These are phyloP conservation scores for Delitschia confertaspora DNA, from an alignment of 495 filamentous ascomycete species.

Conservation along the genomic window DNA sequence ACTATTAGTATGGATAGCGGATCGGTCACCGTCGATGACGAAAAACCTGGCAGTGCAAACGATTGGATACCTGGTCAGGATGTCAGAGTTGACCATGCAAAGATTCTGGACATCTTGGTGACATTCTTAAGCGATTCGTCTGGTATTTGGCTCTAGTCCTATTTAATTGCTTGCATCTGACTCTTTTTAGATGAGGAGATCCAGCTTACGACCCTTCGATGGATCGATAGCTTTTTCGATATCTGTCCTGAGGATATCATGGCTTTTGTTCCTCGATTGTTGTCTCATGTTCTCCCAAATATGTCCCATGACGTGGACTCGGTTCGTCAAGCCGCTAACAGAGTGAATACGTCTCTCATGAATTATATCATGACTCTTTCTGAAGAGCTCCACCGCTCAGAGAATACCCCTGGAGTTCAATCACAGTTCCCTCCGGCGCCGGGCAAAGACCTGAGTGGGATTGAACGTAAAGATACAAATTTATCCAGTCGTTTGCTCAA, in stretches of 20 bases:
- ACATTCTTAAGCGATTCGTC: conserved; percentile 72
- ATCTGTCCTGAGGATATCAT: conserved; percentile 98
- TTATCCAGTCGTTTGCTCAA: conserved; percentile 24
- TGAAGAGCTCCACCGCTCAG: conserved; percentile 55
- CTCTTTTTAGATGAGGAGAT: conserved; percentile 66
- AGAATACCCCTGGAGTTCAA: conserved; percentile 27
- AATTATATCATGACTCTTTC: conserved; percentile 85
- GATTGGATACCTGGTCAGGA: conserved; percentile 98
- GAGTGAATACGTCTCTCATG: conserved; percentile 82
- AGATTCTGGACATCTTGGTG: conserved; percentile 85
- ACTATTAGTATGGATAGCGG: conserved; percentile 33
- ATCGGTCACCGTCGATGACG: conserved; percentile 48
- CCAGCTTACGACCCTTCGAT: conserved; percentile 79
- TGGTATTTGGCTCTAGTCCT: conserved; percentile 40
- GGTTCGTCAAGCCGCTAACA: conserved; percentile 77
- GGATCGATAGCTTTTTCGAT: conserved; percentile 94
- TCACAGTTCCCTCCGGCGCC: conserved; percentile 33
- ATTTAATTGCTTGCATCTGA: conserved; percentile 2
- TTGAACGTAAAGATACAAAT: conserved; percentile 38
- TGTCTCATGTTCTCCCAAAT: conserved; percentile 86
- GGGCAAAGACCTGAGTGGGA: conserved; percentile 41
- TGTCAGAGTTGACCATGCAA: conserved; percentile 85
- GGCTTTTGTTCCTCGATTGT: conserved; percentile 80
- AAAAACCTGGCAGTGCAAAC: conserved; percentile 65
- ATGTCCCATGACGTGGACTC: conserved; percentile 85